phyloP scores from a whole-genome alignment of 805 yeast genomes.

The Candida montana region DNA sequence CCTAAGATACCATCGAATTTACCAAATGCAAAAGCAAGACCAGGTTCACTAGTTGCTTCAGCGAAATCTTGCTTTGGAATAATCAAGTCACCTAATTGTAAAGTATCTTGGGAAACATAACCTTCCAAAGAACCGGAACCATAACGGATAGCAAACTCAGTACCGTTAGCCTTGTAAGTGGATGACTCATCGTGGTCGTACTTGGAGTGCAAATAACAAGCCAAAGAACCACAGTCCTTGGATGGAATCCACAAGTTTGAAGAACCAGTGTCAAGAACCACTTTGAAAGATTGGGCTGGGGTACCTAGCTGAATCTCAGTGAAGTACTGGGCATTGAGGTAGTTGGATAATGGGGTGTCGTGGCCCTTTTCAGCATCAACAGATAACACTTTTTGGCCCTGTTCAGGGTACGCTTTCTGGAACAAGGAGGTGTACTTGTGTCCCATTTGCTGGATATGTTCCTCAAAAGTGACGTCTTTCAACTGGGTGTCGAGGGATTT shows the following conservation, averaged over 20 bases:
- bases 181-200: constrained; percentile 82
- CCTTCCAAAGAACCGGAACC: constrained; percentile 95
- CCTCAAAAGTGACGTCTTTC: constrained; percentile 43
- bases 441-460: constrained; percentile 54
- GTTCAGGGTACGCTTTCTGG: constrained; percentile 39
- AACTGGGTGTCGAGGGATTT: constrained; percentile 52
- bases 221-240: constrained; percentile 81
- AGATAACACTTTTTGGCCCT: constrained; percentile 25
- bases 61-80: constrained; percentile 92
- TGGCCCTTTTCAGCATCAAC: constrained; percentile 39
- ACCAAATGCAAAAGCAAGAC: constrained; percentile 96
- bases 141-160: constrained; percentile 78
- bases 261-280: constrained; percentile 92
- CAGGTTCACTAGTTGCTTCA: constrained; percentile 96
- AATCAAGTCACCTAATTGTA: constrained; percentile 75
- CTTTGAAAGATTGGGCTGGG: constrained; percentile 91
- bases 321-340: constrained; percentile 92
- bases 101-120: constrained; percentile 79
- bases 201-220: constrained; percentile 90
- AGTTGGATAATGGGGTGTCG: constrained; percentile 85
- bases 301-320: constrained; percentile 90
- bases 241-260: constrained; percentile 97
- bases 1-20: constrained; percentile 98
- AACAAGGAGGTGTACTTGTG: constrained; percentile 53
- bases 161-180: constrained; percentile 81